phyloP scores from a whole-genome alignment of 139 green algal species.

The Chlorella ohadii region DNA sequence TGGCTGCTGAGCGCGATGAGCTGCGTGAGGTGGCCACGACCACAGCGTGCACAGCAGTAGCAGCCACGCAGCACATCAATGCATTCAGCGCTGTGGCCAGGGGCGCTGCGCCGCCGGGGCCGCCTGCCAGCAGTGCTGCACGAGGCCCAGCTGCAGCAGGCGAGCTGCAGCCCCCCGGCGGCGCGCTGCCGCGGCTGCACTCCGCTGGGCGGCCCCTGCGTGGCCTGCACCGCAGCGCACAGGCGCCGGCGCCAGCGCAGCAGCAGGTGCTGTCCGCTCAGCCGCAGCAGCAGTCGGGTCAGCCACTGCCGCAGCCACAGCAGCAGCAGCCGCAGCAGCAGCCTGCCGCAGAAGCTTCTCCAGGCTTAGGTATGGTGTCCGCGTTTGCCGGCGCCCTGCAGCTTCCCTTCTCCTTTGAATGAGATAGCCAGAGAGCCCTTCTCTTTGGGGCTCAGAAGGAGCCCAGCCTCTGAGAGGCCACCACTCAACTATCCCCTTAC shows the following conservation, averaged over 20 bases:
- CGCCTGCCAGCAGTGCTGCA: not conserved
- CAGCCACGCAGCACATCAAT: not conserved
- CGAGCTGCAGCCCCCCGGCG: not conserved
- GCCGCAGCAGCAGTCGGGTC: not conserved
- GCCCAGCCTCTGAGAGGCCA: too few species aligned
- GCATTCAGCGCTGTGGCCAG: not conserved
- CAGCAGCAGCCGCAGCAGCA: not conserved
- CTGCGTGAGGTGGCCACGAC: not conserved
- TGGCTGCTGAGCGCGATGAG: conserved; percentile 2
- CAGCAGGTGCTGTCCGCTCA: not conserved
- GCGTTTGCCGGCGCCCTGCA: conserved; percentile 4
- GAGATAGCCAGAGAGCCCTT: not conserved
- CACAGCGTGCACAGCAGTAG: not conserved
- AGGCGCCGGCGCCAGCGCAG: not conserved
- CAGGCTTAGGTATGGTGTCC: not conserved
- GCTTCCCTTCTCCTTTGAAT: not conserved
- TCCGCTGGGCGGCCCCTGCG: not conserved
- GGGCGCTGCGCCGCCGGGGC: not conserved
- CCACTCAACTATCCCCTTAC: too few species aligned
- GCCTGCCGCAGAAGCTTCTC: too few species aligned
- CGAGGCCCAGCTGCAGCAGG: not conserved
- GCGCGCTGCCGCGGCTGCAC: not conserved
- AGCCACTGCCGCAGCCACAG: too few species aligned
- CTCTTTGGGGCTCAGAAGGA: too few species aligned
- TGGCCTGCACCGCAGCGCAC: too few species aligned